Conservation (phyloP, 345 rosid species). For the Arabis alpina region DNA sequence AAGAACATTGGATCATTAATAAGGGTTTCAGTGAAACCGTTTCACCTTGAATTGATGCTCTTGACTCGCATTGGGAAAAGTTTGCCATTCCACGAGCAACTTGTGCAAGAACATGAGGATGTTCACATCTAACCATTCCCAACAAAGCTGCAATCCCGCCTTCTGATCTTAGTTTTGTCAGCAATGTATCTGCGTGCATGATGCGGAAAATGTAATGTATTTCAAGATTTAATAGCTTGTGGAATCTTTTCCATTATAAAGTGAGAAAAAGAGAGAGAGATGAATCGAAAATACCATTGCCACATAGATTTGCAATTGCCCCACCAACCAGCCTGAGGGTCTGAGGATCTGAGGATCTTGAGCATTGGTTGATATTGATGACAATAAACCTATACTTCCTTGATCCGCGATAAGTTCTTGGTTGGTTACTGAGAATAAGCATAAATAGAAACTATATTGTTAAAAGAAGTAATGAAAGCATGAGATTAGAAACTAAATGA, state of each 20-base stretch:
- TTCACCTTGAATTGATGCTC: slow-evolving; percentile 88
- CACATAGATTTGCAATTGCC: slow-evolving; percentile 97
- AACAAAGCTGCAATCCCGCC: slow-evolving; percentile 96
- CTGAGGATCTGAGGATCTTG: slow-evolving; percentile 98
- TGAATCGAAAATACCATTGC: slow-evolving; percentile 69
- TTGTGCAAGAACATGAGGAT: slow-evolving; percentile 97
- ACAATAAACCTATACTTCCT: slow-evolving; percentile 81
- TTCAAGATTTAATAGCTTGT: not conserved
- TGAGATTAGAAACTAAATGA: not conserved
- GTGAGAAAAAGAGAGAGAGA: not conserved
- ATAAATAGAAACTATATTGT: not conserved
- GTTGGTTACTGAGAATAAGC: slow-evolving; percentile 66
- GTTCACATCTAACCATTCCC: slow-evolving; percentile 92
- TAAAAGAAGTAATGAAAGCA: not conserved
- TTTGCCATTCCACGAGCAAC: slow-evolving; percentile 99
- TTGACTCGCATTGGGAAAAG: slow-evolving; percentile 98
- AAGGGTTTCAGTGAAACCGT: too few species aligned
- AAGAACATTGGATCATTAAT: not conserved
- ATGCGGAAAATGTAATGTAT: slow-evolving; percentile 1
- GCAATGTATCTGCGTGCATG: slow-evolving; percentile 85
- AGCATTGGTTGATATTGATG: slow-evolving; percentile 81
- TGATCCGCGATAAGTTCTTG: slow-evolving; percentile 95
- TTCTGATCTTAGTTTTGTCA: slow-evolving; percentile 78
- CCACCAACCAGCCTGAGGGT: slow-evolving; percentile 99
- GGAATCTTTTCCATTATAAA: too few species aligned